Evolutionary conservation across 1,284 basidiomycete species (phyloP).

Genomic region (Trichosporon sp.): DNA sequence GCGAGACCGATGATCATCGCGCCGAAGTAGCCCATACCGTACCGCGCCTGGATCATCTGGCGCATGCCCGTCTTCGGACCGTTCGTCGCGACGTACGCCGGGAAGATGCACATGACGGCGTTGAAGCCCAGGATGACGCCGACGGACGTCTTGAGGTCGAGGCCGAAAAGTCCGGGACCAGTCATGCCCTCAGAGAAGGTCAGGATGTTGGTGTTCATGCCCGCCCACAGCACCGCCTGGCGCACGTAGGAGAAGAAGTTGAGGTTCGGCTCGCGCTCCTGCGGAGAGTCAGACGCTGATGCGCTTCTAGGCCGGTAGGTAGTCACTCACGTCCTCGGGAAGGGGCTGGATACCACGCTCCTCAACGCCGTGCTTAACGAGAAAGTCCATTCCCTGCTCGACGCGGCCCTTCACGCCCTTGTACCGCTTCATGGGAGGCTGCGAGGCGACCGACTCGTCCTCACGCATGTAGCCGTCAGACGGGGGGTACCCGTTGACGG

Average conservation of each 20-base stretch:
- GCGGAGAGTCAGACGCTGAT: constrained; percentile 1
- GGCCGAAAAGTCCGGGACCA: constrained; percentile 38
- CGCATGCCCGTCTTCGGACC: constrained; percentile 80
- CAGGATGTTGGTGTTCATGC: constrained; percentile 46
- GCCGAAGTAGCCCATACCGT: constrained; percentile 70
- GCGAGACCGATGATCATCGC: constrained; percentile 62
- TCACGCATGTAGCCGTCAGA: neutral
- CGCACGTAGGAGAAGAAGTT: constrained; percentile 36
- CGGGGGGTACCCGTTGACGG: neutral
- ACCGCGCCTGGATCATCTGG: constrained; percentile 78
- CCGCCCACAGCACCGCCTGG: constrained; percentile 44
- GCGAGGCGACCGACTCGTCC: neutral
- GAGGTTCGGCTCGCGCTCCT: constrained; percentile 16
- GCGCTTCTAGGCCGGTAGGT: neutral
- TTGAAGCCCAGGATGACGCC: constrained; percentile 38
- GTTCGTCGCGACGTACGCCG: constrained; percentile 59
- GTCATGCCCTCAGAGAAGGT: constrained; percentile 46
- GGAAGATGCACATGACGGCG: constrained; percentile 29
- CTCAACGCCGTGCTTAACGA: constrained; percentile 46
- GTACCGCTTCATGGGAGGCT: neutral
- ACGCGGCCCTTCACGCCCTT: neutral
- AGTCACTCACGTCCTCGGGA: constrained; percentile 37
- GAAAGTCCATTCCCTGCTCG: constrained; percentile 29
- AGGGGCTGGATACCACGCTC: constrained; percentile 44
- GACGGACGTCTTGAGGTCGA: constrained; percentile 32